These are phyloP conservation scores for Rhynchospora tenuis DNA, from an alignment of 176 grass and related monocot genomes.

Conservation along the genomic window DNA sequence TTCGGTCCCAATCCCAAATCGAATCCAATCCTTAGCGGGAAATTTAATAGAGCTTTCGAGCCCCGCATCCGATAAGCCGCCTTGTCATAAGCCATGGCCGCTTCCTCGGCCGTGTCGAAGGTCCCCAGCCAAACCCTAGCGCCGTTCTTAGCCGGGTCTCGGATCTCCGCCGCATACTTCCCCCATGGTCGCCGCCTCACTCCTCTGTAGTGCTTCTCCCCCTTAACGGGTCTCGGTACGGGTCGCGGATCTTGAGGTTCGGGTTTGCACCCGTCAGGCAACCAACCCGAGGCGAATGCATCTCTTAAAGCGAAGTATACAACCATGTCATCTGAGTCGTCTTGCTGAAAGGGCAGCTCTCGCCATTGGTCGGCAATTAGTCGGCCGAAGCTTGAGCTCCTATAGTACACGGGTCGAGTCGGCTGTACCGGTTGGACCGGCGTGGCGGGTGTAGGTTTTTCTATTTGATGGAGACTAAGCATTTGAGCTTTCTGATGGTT, in stretches of 20 bases:
- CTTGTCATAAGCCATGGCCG: slow-evolving; percentile 71
- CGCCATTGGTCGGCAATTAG: slow-evolving; percentile 77
- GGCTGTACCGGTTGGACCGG: not conserved
- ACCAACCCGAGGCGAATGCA: slow-evolving; percentile 64
- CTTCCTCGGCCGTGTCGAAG: slow-evolving; percentile 70
- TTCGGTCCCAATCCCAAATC: slow-evolving; percentile 30
- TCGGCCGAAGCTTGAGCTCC: slow-evolving; percentile 68
- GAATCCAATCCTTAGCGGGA: slow-evolving; percentile 68
- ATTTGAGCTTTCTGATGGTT: not conserved
- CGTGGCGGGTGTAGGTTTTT: not conserved
- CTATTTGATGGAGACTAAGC: slow-evolving; percentile 12
- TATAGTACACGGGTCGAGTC: slow-evolving; percentile 34
- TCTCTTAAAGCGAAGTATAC: slow-evolving; percentile 58
- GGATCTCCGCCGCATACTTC: slow-evolving; percentile 61
- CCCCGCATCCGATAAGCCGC: slow-evolving; percentile 88
- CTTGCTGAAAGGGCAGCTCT: slow-evolving; percentile 67
- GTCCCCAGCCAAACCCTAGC: slow-evolving; percentile 85
- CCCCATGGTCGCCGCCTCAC: slow-evolving; percentile 67
- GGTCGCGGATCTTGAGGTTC: slow-evolving; percentile 13
- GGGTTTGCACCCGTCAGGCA: slow-evolving; percentile 56
- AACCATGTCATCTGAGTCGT: slow-evolving; percentile 96
- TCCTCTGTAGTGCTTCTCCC: slow-evolving; percentile 63
- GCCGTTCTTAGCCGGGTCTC: slow-evolving; percentile 71
- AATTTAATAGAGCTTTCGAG: slow-evolving; percentile 82
- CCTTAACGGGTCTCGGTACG: not conserved